phyloP scores from a whole-genome alignment of 495 filamentous ascomycete species.

The Amphirosellinia nigrospora region DNA sequence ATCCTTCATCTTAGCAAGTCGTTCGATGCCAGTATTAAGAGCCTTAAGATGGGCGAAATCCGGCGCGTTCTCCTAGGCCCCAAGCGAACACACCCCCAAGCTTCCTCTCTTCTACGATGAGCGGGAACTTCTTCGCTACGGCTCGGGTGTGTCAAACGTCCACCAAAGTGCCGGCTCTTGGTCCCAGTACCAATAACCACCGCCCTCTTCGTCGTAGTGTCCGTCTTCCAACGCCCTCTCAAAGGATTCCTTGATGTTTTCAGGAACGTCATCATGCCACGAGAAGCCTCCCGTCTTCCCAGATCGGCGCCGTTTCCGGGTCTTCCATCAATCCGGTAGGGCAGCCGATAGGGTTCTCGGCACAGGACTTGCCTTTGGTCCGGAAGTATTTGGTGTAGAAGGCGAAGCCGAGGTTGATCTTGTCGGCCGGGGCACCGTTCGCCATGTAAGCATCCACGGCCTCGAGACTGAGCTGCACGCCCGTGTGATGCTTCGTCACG shows the following conservation, averaged over 20 bases:
- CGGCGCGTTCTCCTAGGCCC: slow-evolving; percentile 73
- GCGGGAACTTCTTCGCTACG: slow-evolving; percentile 67
- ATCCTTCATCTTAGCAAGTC: slow-evolving; percentile 36
- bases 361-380: slow-evolving; percentile 59
- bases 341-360: slow-evolving; percentile 64
- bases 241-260: slow-evolving; percentile 54
- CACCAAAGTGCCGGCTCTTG: slow-evolving; percentile 66
- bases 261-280: slow-evolving; percentile 59
- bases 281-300: slow-evolving; percentile 66
- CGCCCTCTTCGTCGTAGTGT: slow-evolving; percentile 60
- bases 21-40: slow-evolving; percentile 56
- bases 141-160: slow-evolving; percentile 75
- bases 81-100: slow-evolving; percentile 76
- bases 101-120: slow-evolving; percentile 61
- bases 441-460: slow-evolving; percentile 65
- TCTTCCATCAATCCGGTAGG: slow-evolving; percentile 68
- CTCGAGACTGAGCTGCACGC: slow-evolving; percentile 59
- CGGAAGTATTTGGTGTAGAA: slow-evolving; percentile 78
- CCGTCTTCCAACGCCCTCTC: slow-evolving; percentile 59
- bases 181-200: slow-evolving; percentile 76
- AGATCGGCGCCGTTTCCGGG: slow-evolving; percentile 65
- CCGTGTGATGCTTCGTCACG: slow-evolving; percentile 70
- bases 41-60: slow-evolving; percentile 64
- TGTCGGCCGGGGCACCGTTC: slow-evolving; percentile 60
- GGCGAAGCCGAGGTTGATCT: slow-evolving; percentile 75